phyloP scores from a whole-genome alignment of 73 alveolate species.

The Uronychia setigera region DNA sequence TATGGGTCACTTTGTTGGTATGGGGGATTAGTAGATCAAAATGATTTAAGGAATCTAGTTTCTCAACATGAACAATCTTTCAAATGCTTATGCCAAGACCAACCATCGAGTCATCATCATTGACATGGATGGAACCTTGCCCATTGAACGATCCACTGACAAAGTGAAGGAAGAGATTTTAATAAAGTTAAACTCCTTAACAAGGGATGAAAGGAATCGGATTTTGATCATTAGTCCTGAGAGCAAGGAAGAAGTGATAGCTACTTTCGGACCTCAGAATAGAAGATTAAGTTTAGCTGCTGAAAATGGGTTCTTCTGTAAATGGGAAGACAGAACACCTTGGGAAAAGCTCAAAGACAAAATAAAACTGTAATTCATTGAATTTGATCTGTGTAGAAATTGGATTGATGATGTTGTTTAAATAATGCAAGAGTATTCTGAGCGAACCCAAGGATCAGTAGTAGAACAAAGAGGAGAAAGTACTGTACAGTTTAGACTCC shows the following conservation, averaged over 20 bases:
- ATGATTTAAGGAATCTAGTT: slow-evolving; percentile 33
- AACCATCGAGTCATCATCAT: slow-evolving; percentile 34
- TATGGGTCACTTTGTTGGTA: background rate
- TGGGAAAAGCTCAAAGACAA: slow-evolving; percentile 12
- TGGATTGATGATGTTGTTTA: slow-evolving; percentile 61
- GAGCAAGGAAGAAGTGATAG: slow-evolving; percentile 12
- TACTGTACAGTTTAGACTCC: background rate
- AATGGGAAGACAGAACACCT: slow-evolving; percentile 8
- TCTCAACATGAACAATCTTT: slow-evolving; percentile 1
- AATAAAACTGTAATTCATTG: background rate
- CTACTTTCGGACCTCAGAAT: slow-evolving; percentile 15
- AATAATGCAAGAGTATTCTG: slow-evolving; percentile 66
- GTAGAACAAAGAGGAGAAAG: slow-evolving; percentile 50
- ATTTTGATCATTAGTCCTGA: slow-evolving; percentile 27
- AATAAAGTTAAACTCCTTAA: background rate
- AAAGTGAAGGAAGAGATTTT: background rate
- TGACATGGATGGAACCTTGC: slow-evolving; percentile 41
- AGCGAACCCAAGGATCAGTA: slow-evolving; percentile 73
- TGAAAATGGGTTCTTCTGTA: slow-evolving; percentile 45
- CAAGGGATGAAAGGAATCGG: slow-evolving; percentile 32
- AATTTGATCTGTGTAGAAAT: background rate
- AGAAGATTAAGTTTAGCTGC: slow-evolving; percentile 19
- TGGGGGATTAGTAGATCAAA: slow-evolving; percentile 4
- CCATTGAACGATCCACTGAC: background rate
- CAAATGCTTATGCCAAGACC: slow-evolving; percentile 3